A percentile compares a stretch with the other conserved stretches of the same genome.
Conservation (phyloP, 73 alveolate species). For the Blepharisma stoltei region DNA sequence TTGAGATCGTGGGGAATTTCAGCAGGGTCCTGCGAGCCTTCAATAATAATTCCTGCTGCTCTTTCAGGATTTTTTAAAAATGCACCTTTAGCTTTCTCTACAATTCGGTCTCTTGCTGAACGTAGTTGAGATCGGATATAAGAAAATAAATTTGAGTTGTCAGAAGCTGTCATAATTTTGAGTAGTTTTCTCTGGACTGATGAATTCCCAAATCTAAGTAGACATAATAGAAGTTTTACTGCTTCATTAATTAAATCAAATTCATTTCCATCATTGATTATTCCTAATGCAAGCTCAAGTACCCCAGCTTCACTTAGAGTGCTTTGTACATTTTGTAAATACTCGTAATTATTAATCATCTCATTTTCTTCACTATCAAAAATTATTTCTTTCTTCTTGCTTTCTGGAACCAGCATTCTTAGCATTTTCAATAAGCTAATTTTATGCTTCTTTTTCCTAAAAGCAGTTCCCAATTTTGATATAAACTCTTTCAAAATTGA, state of each 20-base stretch:
- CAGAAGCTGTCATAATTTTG: neutral
- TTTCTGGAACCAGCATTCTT: neutral
- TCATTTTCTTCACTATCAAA: neutral
- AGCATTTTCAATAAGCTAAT: neutral
- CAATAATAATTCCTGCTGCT: neutral
- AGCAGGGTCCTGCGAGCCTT: too few relatives aligned
- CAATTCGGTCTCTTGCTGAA: constrained; percentile 22
- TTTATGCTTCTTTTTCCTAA: neutral
- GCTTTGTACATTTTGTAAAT: neutral
- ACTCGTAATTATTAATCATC: neutral
- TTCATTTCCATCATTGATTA: constrained; percentile 24
- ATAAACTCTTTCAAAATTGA: constrained; percentile 13
- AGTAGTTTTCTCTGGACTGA: neutral
- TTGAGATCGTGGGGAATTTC: too few relatives aligned
- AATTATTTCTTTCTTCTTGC: neutral
- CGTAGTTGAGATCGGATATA: neutral
- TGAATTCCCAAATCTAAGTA: neutral
- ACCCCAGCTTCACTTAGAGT: constrained; percentile 21
- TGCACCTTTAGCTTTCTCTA: constrained; percentile 4
- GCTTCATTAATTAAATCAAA: constrained; percentile 18
- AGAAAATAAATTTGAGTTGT: constrained; percentile 2
- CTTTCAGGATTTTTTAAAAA: constrained; percentile 25
- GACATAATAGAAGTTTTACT: neutral
- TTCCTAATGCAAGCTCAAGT: constrained; percentile 10
- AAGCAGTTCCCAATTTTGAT: constrained; percentile 12